Evolutionary conservation across 148 eudicot species (phyloP).

Genomic region (Rhododendron ferrugineum): DNA sequence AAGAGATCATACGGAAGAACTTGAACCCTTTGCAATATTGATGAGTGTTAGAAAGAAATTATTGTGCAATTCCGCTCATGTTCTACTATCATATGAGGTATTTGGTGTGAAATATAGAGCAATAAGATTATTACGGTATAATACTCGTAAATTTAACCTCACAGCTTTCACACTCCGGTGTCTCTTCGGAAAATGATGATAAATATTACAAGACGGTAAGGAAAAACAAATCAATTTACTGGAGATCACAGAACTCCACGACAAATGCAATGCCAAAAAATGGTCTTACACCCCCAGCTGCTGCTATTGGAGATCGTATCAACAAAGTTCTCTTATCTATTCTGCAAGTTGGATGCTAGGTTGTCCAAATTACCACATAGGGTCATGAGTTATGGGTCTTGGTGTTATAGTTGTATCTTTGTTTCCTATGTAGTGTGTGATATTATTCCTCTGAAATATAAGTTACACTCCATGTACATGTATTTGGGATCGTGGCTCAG

Average conservation of each 20-base stretch:
- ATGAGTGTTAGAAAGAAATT: not conserved
- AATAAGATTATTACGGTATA: not conserved
- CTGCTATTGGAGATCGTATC: not conserved
- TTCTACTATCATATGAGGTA: no score
- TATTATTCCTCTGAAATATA: not conserved
- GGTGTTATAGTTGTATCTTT: not conserved
- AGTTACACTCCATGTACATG: not conserved
- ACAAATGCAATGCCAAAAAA: not conserved
- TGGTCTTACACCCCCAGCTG: not conserved
- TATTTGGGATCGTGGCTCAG: slow-evolving; percentile 23
- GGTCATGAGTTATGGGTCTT: not conserved
- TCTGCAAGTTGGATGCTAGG: not conserved
- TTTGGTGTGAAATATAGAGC: not conserved
- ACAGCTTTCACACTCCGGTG: not conserved
- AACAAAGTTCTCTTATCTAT: not conserved
- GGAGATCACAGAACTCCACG: not conserved
- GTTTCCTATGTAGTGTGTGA: not conserved
- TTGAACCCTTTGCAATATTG: not conserved
- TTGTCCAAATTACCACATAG: not conserved
- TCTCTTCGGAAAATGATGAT: not conserved
- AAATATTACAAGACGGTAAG: not conserved
- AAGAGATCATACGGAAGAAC: not conserved
- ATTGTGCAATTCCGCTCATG: not conserved
- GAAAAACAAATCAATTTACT: not conserved
- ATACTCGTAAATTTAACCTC: not conserved